Evolutionary conservation across 257 asterid species (phyloP).

Genomic region (Striga asiatica): DNA sequence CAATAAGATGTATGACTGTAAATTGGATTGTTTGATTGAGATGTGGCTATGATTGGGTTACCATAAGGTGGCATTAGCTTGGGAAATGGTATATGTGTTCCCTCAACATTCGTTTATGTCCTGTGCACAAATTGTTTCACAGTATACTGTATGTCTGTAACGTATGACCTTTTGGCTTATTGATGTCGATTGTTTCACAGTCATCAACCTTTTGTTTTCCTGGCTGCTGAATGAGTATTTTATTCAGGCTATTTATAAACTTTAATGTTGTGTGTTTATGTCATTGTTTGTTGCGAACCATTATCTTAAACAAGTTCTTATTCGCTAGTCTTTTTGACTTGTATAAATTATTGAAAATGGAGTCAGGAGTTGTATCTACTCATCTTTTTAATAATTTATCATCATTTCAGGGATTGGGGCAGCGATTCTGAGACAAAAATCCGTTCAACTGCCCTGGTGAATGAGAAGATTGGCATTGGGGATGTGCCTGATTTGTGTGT

Average conservation of each 20-base stretch:
- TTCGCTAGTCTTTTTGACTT: background rate
- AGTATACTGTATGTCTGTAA: background rate
- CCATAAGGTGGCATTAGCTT: background rate
- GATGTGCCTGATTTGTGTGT: constrained; percentile 22
- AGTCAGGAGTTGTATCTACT: background rate
- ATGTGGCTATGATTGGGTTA: background rate
- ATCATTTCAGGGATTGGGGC: constrained; percentile 52
- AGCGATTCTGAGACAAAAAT: constrained; percentile 26
- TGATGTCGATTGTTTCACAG: background rate
- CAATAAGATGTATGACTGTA: background rate
- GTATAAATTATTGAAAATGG: too few species aligned
- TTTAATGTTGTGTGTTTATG: background rate
- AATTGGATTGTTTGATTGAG: background rate
- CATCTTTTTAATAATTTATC: background rate
- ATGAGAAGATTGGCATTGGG: constrained; percentile 17
- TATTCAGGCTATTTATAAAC: too few species aligned
- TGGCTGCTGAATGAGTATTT: background rate
- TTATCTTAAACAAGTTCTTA: background rate
- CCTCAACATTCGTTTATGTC: background rate
- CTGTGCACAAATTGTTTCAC: background rate
- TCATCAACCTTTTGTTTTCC: background rate
- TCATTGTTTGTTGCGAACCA: background rate
- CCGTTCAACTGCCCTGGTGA: constrained; percentile 15
- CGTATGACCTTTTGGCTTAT: background rate
- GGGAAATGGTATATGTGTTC: too few species aligned